Base-by-base conservation (phyloP, 1,139 yeast genomes). In the Pichia sp. region DNA sequence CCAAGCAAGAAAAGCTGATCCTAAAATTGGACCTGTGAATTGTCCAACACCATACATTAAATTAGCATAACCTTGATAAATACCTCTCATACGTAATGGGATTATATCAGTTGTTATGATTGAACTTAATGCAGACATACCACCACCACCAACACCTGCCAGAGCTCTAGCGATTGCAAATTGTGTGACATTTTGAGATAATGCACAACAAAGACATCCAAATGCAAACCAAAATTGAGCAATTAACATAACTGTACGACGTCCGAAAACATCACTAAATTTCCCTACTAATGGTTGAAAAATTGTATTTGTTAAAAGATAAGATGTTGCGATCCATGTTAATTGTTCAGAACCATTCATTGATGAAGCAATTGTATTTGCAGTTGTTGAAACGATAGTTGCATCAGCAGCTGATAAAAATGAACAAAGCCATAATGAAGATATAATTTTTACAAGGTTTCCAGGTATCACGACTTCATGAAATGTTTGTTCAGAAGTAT, bases 271-370 rank as follows among this genome's bases (percentile, higher is more conserved):
- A 53, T 87, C 96, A 6, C 91, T 80, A 26, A 87, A 62, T 54
- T 84, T 86, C 9, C 96, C 96, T 52, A 80, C 86, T 19, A 88
- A 62, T 1, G 96, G 96, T 61, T 78, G 85, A 53, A 77, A 76
- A 2, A 80, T 77, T 0, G 81, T 73, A 50, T 74, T 74, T 5
- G 83, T 70, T 10, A 78, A 57, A 35, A 78, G 58, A 44, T 68
- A 68, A 7, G 69, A 62, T 3, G 70, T 61, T 15, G 70, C 69
- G 13, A 67, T 65, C 70, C 70, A 65, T 6, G 67, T 50, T 42
- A 62, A 62, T 38, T 62, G 47, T 24, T 60, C 56, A 1, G 68
- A 63, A 14, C 66, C 65, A 41, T 64, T 56, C 56, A 68, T 64
- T 36, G 66, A 60, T 10, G 64, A 57, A 4, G 65, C 65, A 21